Conservation (phyloP, 345 rosid genomes). For the Barbarea vulgaris region DNA sequence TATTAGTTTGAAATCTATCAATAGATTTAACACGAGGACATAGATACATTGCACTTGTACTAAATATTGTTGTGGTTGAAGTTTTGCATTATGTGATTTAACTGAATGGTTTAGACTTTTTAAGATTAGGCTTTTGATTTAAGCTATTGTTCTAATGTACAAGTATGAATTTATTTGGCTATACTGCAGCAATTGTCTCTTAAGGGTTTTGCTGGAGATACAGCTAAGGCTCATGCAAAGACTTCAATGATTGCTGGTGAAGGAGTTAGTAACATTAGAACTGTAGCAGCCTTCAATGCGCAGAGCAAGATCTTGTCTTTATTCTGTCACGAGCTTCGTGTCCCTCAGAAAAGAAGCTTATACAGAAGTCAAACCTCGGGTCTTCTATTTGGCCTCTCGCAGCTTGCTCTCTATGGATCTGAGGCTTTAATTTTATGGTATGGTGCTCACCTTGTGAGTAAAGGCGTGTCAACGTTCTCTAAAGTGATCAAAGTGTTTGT, state of each 20-base stretch:
- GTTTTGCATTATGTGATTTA: conserved; percentile 14
- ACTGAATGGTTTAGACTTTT: background rate
- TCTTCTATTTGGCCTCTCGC: conserved; percentile 91
- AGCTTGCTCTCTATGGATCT: conserved; percentile 89
- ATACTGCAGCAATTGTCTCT: conserved; percentile 86
- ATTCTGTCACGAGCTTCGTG: conserved; percentile 76
- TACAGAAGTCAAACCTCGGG: conserved; percentile 87
- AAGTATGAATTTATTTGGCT: conserved; percentile 32
- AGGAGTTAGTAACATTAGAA: conserved; percentile 97
- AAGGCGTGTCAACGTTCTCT: conserved; percentile 89
- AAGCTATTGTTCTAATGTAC: background rate
- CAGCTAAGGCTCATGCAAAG: conserved; percentile 99
- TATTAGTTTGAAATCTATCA: conserved; percentile 29
- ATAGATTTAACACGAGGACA: conserved; percentile 24
- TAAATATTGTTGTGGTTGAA: background rate
- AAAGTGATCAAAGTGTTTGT: conserved; percentile 98
- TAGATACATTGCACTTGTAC: conserved; percentile 8
- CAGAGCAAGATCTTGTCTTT: conserved; percentile 84
- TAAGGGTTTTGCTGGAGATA: conserved; percentile 99
- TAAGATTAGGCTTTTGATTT: background rate
- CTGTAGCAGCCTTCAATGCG: conserved; percentile 98
- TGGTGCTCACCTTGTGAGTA: conserved; percentile 86
- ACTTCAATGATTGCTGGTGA: conserved; percentile 99
- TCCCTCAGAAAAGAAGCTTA: conserved; percentile 78
- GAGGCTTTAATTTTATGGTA: conserved; percentile 99